Evolutionary conservation across 352 stramenopile genomes (phyloP).

Genomic region (Phytophthora sansomeana): DNA sequence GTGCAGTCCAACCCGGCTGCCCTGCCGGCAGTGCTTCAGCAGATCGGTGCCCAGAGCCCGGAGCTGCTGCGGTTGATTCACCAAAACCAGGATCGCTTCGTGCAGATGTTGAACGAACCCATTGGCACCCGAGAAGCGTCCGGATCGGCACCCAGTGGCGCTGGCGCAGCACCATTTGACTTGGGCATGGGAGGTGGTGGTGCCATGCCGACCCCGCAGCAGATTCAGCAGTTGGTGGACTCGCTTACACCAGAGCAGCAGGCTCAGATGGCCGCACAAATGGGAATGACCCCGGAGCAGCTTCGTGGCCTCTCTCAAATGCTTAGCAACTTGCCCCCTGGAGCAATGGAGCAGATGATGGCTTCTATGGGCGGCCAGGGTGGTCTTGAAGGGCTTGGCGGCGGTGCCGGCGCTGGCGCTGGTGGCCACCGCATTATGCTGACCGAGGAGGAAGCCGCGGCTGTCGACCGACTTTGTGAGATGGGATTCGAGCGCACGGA

Average conservation of each 20-base stretch:
- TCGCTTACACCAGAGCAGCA: slow-evolving; percentile 82
- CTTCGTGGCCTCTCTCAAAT: slow-evolving; percentile 88
- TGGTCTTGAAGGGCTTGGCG: slow-evolving; percentile 53
- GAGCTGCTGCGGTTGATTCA: slow-evolving; percentile 88
- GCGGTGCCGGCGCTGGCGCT: slow-evolving; percentile 39
- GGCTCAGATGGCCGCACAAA: slow-evolving; percentile 82
- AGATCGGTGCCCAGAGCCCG: slow-evolving; percentile 86
- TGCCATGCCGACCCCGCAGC: slow-evolving; percentile 79
- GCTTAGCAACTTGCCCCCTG: slow-evolving; percentile 83
- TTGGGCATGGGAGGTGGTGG: slow-evolving; percentile 51
- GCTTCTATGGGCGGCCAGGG: slow-evolving; percentile 73
- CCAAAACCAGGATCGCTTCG: slow-evolving; percentile 88
- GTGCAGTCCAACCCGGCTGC: slow-evolving; percentile 88
- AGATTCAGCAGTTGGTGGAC: slow-evolving; percentile 86
- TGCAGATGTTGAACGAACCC: slow-evolving; percentile 90
- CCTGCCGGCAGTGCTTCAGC: slow-evolving; percentile 82
- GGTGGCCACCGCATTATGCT: slow-evolving; percentile 77
- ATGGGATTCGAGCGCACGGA: slow-evolving; percentile 93
- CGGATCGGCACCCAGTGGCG: slow-evolving; percentile 33
- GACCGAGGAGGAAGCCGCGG: slow-evolving; percentile 79
- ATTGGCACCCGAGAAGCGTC: slow-evolving; percentile 62
- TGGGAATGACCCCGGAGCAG: slow-evolving; percentile 88
- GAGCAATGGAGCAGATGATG: slow-evolving; percentile 90
- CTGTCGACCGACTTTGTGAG: slow-evolving; percentile 79
- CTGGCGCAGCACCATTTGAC: slow-evolving; percentile 57